Conservation (phyloP, 2,329 filamentous ascomycete species). For the Chaetomiaceae sp. region DNA sequence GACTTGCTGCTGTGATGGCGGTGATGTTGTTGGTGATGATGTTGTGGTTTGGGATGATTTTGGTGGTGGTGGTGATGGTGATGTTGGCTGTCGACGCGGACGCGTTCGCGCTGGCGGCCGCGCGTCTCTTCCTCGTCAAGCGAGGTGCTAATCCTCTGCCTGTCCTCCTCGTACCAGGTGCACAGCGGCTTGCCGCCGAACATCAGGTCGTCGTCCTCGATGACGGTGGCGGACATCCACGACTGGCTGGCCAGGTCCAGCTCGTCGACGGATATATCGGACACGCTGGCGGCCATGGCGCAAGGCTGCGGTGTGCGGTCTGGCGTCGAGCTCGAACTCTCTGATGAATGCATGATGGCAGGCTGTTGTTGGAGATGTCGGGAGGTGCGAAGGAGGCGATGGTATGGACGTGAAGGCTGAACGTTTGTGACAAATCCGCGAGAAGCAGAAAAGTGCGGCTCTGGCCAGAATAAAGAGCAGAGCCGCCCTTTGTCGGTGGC, state of each 20-base stretch:
- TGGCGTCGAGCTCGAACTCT: conserved; percentile 20
- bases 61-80: conserved; percentile 24
- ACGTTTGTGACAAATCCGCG: too few relatives aligned
- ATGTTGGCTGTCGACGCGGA: conserved; percentile 16
- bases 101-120: conserved; percentile 34
- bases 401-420: not conserved
- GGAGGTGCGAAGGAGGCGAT: not conserved
- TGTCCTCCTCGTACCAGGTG: conserved; percentile 55
- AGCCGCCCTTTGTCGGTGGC: too few relatives aligned
- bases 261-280: conserved; percentile 18
- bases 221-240: conserved; percentile 51
- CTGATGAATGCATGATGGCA: conserved; percentile 21
- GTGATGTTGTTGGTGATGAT: conserved; percentile 14
- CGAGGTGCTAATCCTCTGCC: conserved; percentile 36
- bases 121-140: conserved; percentile 35
- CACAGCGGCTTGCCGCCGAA: conserved; percentile 56
- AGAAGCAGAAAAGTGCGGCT: too few relatives aligned
- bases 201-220: conserved; percentile 56
- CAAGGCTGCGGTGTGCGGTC: conserved; percentile 16
- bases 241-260: conserved; percentile 23
- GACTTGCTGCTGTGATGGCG: conserved; percentile 12
- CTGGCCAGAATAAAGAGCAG: not conserved
- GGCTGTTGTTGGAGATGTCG: not conserved
- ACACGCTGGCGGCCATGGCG: conserved; percentile 18
- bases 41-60: conserved; percentile 27